These are phyloP conservation scores for Cordyceps pruinosa DNA, from an alignment of 2,329 filamentous ascomycete genomes.

Conservation along the genomic window DNA sequence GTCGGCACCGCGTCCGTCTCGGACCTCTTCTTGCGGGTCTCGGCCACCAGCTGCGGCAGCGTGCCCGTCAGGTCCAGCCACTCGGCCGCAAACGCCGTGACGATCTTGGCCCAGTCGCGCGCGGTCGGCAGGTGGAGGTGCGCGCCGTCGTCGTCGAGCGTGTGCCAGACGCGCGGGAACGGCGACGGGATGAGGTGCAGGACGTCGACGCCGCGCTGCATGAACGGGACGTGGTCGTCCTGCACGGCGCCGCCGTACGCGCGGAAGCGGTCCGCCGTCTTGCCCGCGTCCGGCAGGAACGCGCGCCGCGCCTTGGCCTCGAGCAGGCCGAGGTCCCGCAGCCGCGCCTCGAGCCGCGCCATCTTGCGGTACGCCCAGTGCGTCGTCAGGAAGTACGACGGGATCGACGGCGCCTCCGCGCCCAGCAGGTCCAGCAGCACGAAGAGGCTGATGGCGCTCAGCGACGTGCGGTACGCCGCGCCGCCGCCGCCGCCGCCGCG, in stretches of 20 bases:
- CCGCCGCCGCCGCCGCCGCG: no score
- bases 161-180: constrained; percentile 86
- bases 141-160: constrained; percentile 70
- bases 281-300: constrained; percentile 62
- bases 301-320: constrained; percentile 44
- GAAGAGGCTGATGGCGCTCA: constrained; percentile 80
- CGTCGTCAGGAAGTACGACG: constrained; percentile 82
- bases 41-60: constrained; percentile 24
- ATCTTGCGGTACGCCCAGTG: constrained; percentile 88
- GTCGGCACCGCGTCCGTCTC: constrained; percentile 17
- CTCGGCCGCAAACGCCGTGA: constrained; percentile 79
- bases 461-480: constrained; percentile 64
- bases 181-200: constrained; percentile 81
- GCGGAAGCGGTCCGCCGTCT: constrained; percentile 41
- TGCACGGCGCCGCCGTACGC: constrained; percentile 45
- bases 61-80: constrained; percentile 70
- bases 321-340: constrained; percentile 60
- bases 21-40: constrained; percentile 21
- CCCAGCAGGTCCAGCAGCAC: constrained; percentile 89
- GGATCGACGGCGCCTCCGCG: constrained; percentile 57
- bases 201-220: constrained; percentile 77
- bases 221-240: constrained; percentile 91
- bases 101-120: constrained; percentile 80
- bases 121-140: constrained; percentile 76
- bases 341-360: constrained; percentile 64